Evolutionary conservation across 441 rosid genomes (phyloP), one percentile per base, ranked within the genome.

Genomic region (Adansonia gregorii): DNA sequence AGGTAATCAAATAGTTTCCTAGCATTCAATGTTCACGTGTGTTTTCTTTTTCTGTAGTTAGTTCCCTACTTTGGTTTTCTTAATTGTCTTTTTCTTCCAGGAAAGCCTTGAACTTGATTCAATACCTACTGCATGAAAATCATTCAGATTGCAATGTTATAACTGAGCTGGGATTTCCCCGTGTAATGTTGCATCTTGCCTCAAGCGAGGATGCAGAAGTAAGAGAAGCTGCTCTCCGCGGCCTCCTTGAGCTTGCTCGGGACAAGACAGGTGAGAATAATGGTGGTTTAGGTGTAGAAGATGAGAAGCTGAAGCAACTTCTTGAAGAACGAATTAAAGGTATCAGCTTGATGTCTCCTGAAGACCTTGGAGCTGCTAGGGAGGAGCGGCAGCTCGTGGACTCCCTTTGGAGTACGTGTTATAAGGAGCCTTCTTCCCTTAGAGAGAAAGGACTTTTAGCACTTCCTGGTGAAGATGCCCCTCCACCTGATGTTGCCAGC

Each of bases 331-430:
- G 92, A 14, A 88, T 96, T 3, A 81, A 84, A 67, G 82, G 84
- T 46, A 90, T 94, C 75, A 87, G 88, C 83, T 65, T 54, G 73
- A 93, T 94, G 99, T 89, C 98, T 39, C 68, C 87, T 0, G 98
- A 93, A 55, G 99, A 94, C 79, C 94, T 96, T 0, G 91, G 80
- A 72, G 94, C 96, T 12, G 90, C 88, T 27, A 89, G 83, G 77
- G 99, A 94, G 82, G 98, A 96, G 86, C 88, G 98, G 82, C 97
- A 85, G 2, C 91, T 96, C 3, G 88, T 96, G 39, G 98, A 96
- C 72, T 85, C 88, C 14, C 86, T 96, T 20, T 94, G 98, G 98
- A 86, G 72, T 39, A 75, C 88, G 69, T 90, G 87, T 81, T 94
- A 87, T 85, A 82, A 87, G 4, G 97, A 94, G 56, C 93, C 97